phyloP scores from a whole-genome alignment of 805 yeast species.

The Kluyveromyces lactis region DNA sequence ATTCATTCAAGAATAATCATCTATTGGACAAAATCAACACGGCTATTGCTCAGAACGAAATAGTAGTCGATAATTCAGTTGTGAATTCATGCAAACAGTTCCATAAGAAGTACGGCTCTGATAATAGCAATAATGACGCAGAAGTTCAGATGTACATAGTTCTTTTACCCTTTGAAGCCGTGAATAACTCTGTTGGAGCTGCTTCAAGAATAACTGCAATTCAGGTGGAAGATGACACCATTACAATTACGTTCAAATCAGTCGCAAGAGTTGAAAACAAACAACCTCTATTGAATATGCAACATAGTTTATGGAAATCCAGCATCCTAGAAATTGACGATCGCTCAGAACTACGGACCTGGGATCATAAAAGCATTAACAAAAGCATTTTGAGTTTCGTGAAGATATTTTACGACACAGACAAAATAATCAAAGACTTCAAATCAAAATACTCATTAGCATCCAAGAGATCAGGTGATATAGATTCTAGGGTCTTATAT shows the following conservation, averaged over 20 bases:
- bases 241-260: slow-evolving; percentile 15
- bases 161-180: slow-evolving; percentile 14
- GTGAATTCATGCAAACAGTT: slow-evolving; percentile 20
- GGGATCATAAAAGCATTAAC: slow-evolving; percentile 13
- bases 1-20: slow-evolving; percentile 15
- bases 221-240: slow-evolving; percentile 5
- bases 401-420: slow-evolving; percentile 9
- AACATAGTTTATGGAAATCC: slow-evolving; percentile 12
- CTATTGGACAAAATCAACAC: slow-evolving; percentile 9
- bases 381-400: slow-evolving; percentile 1
- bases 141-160: slow-evolving; percentile 29
- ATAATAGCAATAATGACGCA: slow-evolving; percentile 21
- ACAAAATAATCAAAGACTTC: slow-evolving; percentile 29
- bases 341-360: slow-evolving; percentile 27
- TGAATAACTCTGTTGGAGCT: slow-evolving; percentile 12
- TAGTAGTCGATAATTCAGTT: slow-evolving; percentile 16
- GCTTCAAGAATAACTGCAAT: slow-evolving; percentile 12
- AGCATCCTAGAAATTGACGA: slow-evolving; percentile 21
- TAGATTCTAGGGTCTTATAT: slow-evolving; percentile 31
- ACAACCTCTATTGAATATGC: slow-evolving; percentile 13
- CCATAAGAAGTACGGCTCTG: slow-evolving; percentile 9
- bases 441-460: slow-evolving; percentile 25
- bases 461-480: slow-evolving; percentile 15
- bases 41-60: slow-evolving; percentile 13
- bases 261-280: slow-evolving; percentile 12